Evolutionary conservation across 306 rosid genomes (phyloP).

Genomic region (Quercus variabilis): DNA sequence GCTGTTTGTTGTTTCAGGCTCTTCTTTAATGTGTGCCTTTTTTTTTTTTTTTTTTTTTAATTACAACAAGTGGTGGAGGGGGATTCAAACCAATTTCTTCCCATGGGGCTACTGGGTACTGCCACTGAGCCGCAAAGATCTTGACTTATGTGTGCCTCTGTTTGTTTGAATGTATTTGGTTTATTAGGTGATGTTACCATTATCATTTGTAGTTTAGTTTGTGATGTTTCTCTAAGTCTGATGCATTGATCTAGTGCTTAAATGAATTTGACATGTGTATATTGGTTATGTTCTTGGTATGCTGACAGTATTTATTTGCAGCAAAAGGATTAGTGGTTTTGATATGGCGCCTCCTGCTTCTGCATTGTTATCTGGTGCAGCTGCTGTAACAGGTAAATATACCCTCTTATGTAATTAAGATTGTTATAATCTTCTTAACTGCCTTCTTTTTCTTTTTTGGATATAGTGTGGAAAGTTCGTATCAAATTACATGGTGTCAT

Average conservation of each 20-base stretch:
- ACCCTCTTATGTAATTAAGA: conserved; percentile 21
- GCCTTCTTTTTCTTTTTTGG: conserved; percentile 57
- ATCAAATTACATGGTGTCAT: conserved; percentile 85
- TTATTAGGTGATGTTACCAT: background rate
- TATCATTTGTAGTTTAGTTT: background rate
- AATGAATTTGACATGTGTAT: background rate
- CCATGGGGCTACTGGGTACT: too few relatives aligned
- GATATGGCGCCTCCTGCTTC: conserved; percentile 99
- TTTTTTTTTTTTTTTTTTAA: background rate
- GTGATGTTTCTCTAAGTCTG: background rate
- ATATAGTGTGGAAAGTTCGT: conserved; percentile 91
- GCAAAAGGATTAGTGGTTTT: conserved; percentile 99
- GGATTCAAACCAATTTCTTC: too few relatives aligned
- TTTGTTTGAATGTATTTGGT: too few relatives aligned
- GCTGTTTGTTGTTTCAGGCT: background rate
- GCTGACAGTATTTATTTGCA: conserved; percentile 47
- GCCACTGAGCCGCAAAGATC: too few relatives aligned
- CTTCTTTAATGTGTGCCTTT: background rate
- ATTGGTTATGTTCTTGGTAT: conserved; percentile 6
- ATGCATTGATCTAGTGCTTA: background rate
- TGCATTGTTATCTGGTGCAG: conserved; percentile 64
- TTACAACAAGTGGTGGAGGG: too few relatives aligned
- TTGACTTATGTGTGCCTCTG: too few relatives aligned
- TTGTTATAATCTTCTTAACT: conserved; percentile 51
- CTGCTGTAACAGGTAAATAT: conserved; percentile 70